Evolutionary conservation across 2,329 filamentous ascomycete species (phyloP).

Genomic region (Magnaporthales sp.): DNA sequence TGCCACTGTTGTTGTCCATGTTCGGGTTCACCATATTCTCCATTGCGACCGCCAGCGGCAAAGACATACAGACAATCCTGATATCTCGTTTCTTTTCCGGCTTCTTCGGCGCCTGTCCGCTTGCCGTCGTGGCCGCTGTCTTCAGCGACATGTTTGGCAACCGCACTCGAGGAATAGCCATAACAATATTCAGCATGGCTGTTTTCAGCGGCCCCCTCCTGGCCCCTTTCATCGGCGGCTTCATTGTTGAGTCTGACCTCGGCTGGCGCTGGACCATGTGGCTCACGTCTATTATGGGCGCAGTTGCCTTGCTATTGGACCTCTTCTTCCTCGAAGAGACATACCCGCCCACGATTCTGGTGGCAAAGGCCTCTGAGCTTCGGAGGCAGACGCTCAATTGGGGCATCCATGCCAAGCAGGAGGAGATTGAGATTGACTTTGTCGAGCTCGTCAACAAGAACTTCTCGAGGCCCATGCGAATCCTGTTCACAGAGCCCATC

Average conservation of each 20-base stretch:
- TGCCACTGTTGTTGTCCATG: conserved; percentile 53
- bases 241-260: conserved; percentile 51
- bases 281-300: conserved; percentile 53
- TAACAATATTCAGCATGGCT: conserved; percentile 49
- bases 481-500: conserved; percentile 62
- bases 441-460: conserved; percentile 56
- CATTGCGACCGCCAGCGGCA: conserved; percentile 53
- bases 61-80: conserved; percentile 61
- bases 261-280: conserved; percentile 72
- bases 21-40: conserved; percentile 64
- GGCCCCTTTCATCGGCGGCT: conserved; percentile 62
- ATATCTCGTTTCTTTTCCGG: conserved; percentile 67
- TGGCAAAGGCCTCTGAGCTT: conserved; percentile 51
- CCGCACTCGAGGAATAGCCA: conserved; percentile 47
- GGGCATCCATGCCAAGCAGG: conserved; percentile 64
- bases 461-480: conserved; percentile 55
- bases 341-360: conserved; percentile 59
- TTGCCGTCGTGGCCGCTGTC: conserved; percentile 62
- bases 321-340: conserved; percentile 59
- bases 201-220: conserved; percentile 61
- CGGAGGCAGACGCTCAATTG: conserved; percentile 58
- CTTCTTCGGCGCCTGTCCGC: conserved; percentile 60
- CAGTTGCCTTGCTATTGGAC: conserved; percentile 48
- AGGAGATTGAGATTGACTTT: conserved; percentile 62
- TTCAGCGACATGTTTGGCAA: conserved; percentile 67